Conservation (phyloP, 2,329 filamentous ascomycete genomes). For the Botrytis deweyae region DNA sequence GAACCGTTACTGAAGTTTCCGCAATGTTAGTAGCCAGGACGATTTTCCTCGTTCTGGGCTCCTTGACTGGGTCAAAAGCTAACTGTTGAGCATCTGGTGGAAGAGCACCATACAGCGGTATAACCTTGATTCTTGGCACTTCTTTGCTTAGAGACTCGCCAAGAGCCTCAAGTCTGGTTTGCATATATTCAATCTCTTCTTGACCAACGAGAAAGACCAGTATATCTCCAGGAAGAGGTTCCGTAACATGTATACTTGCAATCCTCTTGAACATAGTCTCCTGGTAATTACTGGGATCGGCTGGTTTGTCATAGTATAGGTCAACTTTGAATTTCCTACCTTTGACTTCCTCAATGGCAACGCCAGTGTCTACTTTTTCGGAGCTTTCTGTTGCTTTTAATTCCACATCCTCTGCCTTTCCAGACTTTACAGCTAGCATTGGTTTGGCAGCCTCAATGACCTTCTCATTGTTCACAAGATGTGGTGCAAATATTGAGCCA, state of each 20-base stretch:
- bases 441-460: slow-evolving; percentile 7
- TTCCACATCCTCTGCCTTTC: background rate
- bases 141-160: slow-evolving; percentile 68
- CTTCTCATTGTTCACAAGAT: slow-evolving; percentile 25
- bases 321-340: slow-evolving; percentile 87
- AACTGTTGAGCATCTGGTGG: slow-evolving; percentile 82
- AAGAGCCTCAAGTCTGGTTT: slow-evolving; percentile 79
- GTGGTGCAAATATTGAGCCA: slow-evolving; percentile 30
- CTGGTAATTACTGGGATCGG: slow-evolving; percentile 67
- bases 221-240: slow-evolving; percentile 91
- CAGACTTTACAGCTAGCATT: slow-evolving; percentile 13
- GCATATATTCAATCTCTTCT: slow-evolving; percentile 83
- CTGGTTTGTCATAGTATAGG: slow-evolving; percentile 71
- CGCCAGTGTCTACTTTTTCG: slow-evolving; percentile 28
- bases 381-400: background rate
- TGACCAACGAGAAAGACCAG: slow-evolving; percentile 90
- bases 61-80: slow-evolving; percentile 75
- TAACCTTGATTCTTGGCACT: slow-evolving; percentile 69
- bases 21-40: slow-evolving; percentile 96
- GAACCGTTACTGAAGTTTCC: slow-evolving; percentile 96
- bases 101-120: slow-evolving; percentile 87
- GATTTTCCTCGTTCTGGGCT: slow-evolving; percentile 76
- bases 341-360: slow-evolving; percentile 59
- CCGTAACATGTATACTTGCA: slow-evolving; percentile 81
- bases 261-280: slow-evolving; percentile 79